Base-by-base conservation (phyloP, 306 rosid species). In the Prunus davidiana region DNA sequence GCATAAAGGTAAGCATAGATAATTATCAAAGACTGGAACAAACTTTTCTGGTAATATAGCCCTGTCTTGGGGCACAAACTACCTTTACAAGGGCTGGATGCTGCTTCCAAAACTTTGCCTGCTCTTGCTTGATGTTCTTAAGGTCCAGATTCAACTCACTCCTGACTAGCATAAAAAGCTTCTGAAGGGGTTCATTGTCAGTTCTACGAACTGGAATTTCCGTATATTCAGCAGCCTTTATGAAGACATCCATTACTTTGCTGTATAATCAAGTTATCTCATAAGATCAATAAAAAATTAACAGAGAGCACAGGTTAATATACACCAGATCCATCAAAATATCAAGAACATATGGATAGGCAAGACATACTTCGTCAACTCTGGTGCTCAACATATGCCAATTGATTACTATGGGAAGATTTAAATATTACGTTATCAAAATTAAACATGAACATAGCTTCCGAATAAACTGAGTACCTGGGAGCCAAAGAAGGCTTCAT, bases 401-500 rank as follows among this genome's bases (percentile, higher is more conserved):
- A 47, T 15, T 68, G 28, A 49, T 67, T 73, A 55, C 32, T 55
- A 68, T 72, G 34, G 22, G 24, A 30, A 27, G 24, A 8, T 45
- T 56, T 27, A 16, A 50, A 32, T 46, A 67, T 49, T 49, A 12
- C n/a, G 22, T 34, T 41, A 24, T 46, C 32, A 25, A n/a, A 30
- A 64, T 45, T 56, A 27, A 55, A n/a, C 16, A 43, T 54, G 66
- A 70, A 51, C 79, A 34, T 38, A 68, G 24, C 12, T 43, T 27
- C 20, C 32, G 6, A 73, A 78, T 20, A 34, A 72, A 51, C 22
- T 43, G 45, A 16, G 32, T 85, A 92, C 99, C 93, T 96, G 64
- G 99, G 98, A 76, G 99, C 98, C 87, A 96, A 88, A 81, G 98
- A 92, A 69, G 96, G 96, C 85, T 92, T 96, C 99, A 96, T 96